phyloP scores from a whole-genome alignment of 345 rosid species.

The Clausena lansium region DNA sequence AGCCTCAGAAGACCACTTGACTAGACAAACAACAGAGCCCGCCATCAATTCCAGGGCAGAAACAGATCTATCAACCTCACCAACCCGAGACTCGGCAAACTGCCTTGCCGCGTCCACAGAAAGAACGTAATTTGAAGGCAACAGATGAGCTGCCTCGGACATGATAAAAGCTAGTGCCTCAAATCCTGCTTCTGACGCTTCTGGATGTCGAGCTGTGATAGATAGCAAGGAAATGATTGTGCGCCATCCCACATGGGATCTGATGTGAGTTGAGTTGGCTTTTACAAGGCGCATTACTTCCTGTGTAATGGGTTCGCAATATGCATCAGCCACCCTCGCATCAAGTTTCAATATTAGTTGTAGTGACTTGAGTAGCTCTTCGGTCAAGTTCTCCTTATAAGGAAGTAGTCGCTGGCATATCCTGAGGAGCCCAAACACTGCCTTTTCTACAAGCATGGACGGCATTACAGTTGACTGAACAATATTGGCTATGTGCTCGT shows the following conservation, averaged over 20 bases:
- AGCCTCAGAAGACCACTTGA: conserved; percentile 66
- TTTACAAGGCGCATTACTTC: conserved; percentile 70
- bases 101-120: conserved; percentile 77
- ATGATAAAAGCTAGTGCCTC: conserved; percentile 60
- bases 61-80: conserved; percentile 50
- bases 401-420: conserved; percentile 76
- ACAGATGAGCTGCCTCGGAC: conserved; percentile 59
- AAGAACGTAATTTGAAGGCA: conserved; percentile 61
- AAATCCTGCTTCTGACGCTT: conserved; percentile 72
- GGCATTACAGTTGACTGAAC: conserved; percentile 63
- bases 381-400: conserved; percentile 69
- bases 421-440: conserved; percentile 69
- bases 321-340: conserved; percentile 74
- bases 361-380: conserved; percentile 68
- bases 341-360: conserved; percentile 77
- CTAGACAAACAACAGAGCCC: conserved; percentile 60
- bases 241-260: conserved; percentile 69
- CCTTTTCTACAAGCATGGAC: conserved; percentile 59
- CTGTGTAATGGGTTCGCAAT: conserved; percentile 70
- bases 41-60: conserved; percentile 65
- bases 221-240: conserved; percentile 62
- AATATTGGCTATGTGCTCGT: conserved; percentile 53
- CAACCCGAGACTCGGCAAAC: conserved; percentile 75
- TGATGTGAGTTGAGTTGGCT: conserved; percentile 67
- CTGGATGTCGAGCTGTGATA: conserved; percentile 76